Conservation (phyloP, 2,329 filamentous ascomycete species). For the Aaosphaeria arxii region DNA sequence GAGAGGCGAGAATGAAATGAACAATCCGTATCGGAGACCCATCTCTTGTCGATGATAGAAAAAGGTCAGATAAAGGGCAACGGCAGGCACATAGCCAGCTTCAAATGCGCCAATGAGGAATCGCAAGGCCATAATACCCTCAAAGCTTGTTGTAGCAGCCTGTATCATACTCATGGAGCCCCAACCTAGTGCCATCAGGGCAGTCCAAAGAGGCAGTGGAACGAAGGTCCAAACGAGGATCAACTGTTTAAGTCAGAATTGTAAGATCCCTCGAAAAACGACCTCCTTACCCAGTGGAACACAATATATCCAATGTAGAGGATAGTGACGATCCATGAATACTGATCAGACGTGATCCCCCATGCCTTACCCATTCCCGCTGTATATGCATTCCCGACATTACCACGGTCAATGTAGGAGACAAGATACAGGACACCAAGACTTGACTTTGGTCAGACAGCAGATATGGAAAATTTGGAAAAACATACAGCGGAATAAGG, state of each 20-base stretch:
- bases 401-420: slow-evolving; percentile 12
- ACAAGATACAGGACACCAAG: slow-evolving; percentile 22
- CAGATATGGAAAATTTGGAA: neutral
- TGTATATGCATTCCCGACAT: slow-evolving; percentile 40
- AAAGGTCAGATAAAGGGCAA: slow-evolving; percentile 53
- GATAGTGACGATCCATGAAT: slow-evolving; percentile 37
- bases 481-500: neutral
- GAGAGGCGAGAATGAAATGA: slow-evolving; percentile 57
- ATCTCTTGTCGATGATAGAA: slow-evolving; percentile 59
- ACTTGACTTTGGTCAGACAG: neutral
- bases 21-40: slow-evolving; percentile 56
- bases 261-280: neutral
- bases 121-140: slow-evolving; percentile 31
- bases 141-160: slow-evolving; percentile 26
- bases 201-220: slow-evolving; percentile 35
- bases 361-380: slow-evolving; percentile 8
- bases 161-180: slow-evolving; percentile 32
- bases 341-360: slow-evolving; percentile 29
- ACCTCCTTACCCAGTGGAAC: slow-evolving; percentile 28
- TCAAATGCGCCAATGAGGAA: slow-evolving; percentile 42
- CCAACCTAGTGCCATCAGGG: slow-evolving; percentile 34
- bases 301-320: slow-evolving; percentile 40
- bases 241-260: neutral
- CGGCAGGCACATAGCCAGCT: slow-evolving; percentile 42
- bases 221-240: slow-evolving; percentile 36